These are phyloP conservation scores for Suhomyces maxii DNA, from an alignment of 1,139 yeast genomes.

Conservation along the genomic window DNA sequence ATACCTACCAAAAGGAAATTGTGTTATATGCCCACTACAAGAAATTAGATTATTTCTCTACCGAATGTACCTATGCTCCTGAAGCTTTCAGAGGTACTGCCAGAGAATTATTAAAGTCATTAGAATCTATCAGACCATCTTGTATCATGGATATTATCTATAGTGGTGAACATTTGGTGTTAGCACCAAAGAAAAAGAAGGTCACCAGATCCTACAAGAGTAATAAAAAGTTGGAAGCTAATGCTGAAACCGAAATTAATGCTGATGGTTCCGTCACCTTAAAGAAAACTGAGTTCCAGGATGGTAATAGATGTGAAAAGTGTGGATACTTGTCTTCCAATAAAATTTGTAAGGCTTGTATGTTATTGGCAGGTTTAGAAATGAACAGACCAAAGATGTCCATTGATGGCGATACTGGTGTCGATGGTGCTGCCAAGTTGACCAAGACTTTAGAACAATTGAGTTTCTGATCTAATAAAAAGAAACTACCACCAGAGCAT, in stretches of 20 bases:
- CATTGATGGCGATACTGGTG: constrained; percentile 50
- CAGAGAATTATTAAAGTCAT: constrained; percentile 81
- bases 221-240: constrained; percentile 18
- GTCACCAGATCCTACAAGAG: constrained; percentile 31
- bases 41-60: constrained; percentile 90
- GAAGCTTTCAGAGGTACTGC: constrained; percentile 99
- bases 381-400: constrained; percentile 63
- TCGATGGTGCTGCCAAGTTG: constrained; percentile 69
- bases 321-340: constrained; percentile 94
- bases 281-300: constrained; percentile 37
- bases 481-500: too few relatives aligned
- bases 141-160: constrained; percentile 92
- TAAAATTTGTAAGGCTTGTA: constrained; percentile 89
- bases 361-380: constrained; percentile 81
- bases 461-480: constrained; percentile 40
- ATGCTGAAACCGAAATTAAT: constrained; percentile 50
- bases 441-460: constrained; percentile 66
- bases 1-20: constrained; percentile 94
- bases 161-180: constrained; percentile 84
- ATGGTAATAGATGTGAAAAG: constrained; percentile 76
- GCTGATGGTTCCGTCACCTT: constrained; percentile 61
- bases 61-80: constrained; percentile 97
- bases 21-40: constrained; percentile 97
- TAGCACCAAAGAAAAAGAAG: constrained; percentile 55
- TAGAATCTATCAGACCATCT: constrained; percentile 88